Base-by-base conservation (phyloP, 2,329 filamentous ascomycete genomes). In the Pseudogymnoascus sp. region DNA sequence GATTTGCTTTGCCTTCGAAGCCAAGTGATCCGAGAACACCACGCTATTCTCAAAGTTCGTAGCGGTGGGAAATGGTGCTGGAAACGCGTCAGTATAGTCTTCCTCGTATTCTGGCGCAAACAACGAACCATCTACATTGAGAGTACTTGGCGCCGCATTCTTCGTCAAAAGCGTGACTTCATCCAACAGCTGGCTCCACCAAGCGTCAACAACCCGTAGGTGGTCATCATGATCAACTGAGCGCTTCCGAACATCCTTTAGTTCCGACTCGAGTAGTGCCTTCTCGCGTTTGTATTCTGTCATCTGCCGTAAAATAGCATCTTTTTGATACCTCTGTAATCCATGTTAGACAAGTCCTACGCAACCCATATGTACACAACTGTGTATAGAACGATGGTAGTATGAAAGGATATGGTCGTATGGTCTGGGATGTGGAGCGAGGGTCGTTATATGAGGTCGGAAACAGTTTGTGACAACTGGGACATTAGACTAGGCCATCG, bases 251-350 rank as follows among this genome's bases (percentile, higher is more conserved):
- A 96, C 80, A 68, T 96, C 90, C 72, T 88, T 88, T 66, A 97
- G 80, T 72, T 90, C 89, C 64, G 85, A 81, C 78, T 97, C 93
- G 66, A 96, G 80, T 42, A 89, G 89, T 64, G 83, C 82, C 74
- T 92, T 93, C 74, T 96, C 91, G 70, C 95, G 88, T 78, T 96
- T 96, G 77, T 96, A 97, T 77, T 97, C 95, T 74, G 92, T 90
- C 92, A 99, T 96, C 78, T 97, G 93, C 64, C 96, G 91, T 72
- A 90, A 88, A 74, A 99, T 96, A 67, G 95, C 95, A 79, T 96
- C 95, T 79, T 97, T 99, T 78, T 93, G 90, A 72, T 89, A 95
- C 74, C 89, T 86, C 91, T 96, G 77, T 70, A 75, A 65, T 59
- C 15, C 56, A 37, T 60, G 56, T 60, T 60, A 60, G 56, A 35